Base-by-base conservation (phyloP, 192 early-diverging fungal species). In the Linnemannia exigua region DNA sequence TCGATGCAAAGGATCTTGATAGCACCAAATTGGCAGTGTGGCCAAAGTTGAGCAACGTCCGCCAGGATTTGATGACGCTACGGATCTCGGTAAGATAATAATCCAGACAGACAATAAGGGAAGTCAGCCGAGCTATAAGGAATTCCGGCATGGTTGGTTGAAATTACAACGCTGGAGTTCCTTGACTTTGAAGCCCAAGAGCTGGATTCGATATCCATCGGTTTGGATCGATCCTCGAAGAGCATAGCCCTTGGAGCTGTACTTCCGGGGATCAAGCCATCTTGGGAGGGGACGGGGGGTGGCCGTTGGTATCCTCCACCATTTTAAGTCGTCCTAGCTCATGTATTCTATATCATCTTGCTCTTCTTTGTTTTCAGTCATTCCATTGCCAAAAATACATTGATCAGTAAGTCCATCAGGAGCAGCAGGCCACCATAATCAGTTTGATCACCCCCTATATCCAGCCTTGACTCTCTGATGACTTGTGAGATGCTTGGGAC, bases 41-140 rank as follows among this genome's bases (percentile, higher is more conserved):
- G 54, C 73, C 74, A 76, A 19, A 67, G 41, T 33, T 38, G 33
- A 6, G 68, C 38, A 19, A 79, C 69, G 17, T 79, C 77, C 33
- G 58, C 77, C 52, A n/a, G 54, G 70, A 36, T 79, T 36, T 14
- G 16, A 63, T 3, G 20, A 79, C 41, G 41, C 72, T 70, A 22
- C 77, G 47, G 15, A 79, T 79, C 31, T 79, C 77, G 1, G 3
- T 25, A 0, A 79, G 12, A n/a, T 54, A 61, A 25, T 79, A 36
- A n/a, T 52, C 69, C 2, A 36, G 20, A 11, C 69, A 51, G 22
- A 36, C 35, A 1, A 72, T 2, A 25, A 69, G 61, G 0, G 77
- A 70, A 1, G 70, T 79, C 37, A 79, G 9, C 7, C 70, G 47
- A 25, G 77, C 33, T 36, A 36, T 11, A 70, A 36, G 16, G 33